phyloP scores from a whole-genome alignment of 805 yeast species.

The Suhomyces sp. region DNA sequence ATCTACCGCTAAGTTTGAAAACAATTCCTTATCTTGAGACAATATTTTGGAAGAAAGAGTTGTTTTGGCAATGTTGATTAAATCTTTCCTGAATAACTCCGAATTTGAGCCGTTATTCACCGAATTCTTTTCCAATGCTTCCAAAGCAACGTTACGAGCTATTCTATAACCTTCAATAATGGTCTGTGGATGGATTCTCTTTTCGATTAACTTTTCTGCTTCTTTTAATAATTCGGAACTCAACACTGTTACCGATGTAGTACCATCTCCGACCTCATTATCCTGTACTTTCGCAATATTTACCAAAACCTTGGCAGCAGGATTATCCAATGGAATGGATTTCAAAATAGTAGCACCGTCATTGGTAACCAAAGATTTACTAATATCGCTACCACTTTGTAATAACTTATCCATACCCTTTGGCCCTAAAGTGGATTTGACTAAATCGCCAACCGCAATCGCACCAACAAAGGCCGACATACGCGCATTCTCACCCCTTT shows the following conservation, averaged over 20 bases:
- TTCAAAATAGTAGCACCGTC: slow-evolving; percentile 98
- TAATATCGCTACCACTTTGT: slow-evolving; percentile 75
- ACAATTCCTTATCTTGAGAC: slow-evolving; percentile 90
- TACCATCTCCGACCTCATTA: slow-evolving; percentile 98
- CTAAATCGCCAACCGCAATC: slow-evolving; percentile 97
- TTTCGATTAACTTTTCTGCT: slow-evolving; percentile 89
- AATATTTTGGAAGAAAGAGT: slow-evolving; percentile 90
- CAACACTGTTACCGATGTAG: slow-evolving; percentile 91
- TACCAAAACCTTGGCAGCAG: slow-evolving; percentile 94
- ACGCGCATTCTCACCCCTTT: slow-evolving; percentile 97
- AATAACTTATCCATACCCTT: slow-evolving; percentile 97
- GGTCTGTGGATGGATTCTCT: slow-evolving; percentile 95
- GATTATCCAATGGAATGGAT: slow-evolving; percentile 92
- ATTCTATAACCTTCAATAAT: slow-evolving; percentile 93
- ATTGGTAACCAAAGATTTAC: slow-evolving; percentile 79
- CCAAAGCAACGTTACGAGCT: slow-evolving; percentile 81
- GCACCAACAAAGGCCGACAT: slow-evolving; percentile 97
- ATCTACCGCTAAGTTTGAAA: slow-evolving; percentile 87
- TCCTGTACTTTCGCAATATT: slow-evolving; percentile 96
- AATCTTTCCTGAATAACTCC: slow-evolving; percentile 67
- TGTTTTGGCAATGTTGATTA: slow-evolving; percentile 85
- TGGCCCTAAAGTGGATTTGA: slow-evolving; percentile 92
- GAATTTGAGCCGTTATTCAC: slow-evolving; percentile 63
- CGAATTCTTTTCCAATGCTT: slow-evolving; percentile 73
- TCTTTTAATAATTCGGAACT: slow-evolving; percentile 90